Conservation (phyloP, 305 asterid species). For the Fraxinus baroniana region DNA sequence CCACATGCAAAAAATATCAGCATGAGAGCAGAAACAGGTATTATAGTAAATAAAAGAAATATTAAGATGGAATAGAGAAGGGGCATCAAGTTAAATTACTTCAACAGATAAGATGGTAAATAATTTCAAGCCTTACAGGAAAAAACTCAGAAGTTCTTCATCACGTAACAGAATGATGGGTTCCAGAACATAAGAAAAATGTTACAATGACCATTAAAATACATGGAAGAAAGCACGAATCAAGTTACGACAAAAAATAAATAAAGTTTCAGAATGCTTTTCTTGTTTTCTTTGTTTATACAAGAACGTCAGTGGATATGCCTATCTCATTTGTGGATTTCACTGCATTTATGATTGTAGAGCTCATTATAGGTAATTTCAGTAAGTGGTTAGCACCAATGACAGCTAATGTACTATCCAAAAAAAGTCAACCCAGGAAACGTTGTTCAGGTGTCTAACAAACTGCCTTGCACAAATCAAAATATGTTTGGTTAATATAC, state of each 20-base stretch:
- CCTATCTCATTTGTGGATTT: not conserved
- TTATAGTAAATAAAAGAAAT: not conserved
- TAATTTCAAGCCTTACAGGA: not conserved
- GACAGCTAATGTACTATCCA: not conserved
- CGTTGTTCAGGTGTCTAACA: no score
- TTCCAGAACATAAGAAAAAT: not conserved
- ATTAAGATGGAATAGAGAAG: not conserved
- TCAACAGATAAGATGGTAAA: slow-evolving; percentile 6
- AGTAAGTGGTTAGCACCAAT: not conserved
- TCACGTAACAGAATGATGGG: slow-evolving; percentile 8
- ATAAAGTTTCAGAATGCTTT: not conserved
- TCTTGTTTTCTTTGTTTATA: not conserved
- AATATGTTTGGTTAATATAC: no score
- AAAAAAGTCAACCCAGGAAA: no score
- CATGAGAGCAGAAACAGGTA: not conserved
- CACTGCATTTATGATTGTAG: not conserved
- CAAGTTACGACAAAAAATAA: not conserved
- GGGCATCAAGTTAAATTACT: not conserved
- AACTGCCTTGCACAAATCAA: no score
- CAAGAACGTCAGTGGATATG: not conserved
- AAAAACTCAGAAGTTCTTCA: slow-evolving; percentile 8
- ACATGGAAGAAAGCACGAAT: slow-evolving; percentile 9
- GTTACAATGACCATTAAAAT: not conserved
- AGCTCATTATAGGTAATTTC: not conserved
- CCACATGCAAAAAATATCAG: not conserved